phyloP scores from a whole-genome alignment of 2,329 filamentous ascomycete genomes.

The Paecilomyces formosus region DNA sequence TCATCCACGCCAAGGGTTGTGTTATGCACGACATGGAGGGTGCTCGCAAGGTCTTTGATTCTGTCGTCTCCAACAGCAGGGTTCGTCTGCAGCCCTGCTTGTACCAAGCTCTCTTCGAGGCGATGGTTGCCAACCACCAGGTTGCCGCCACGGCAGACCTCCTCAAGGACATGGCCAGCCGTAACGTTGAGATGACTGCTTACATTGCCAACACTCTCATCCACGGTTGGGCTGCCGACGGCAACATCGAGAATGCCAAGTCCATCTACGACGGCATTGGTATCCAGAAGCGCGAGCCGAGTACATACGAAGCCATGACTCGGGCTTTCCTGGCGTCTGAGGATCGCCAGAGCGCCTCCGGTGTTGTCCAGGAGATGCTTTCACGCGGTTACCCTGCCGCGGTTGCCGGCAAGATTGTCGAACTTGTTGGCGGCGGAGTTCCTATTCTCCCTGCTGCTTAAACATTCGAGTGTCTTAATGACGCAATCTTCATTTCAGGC shows the following conservation, averaged over 20 bases:
- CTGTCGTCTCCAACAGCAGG: conserved; percentile 60
- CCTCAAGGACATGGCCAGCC: conserved; percentile 65
- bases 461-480: not conserved
- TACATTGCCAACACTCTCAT: conserved; percentile 99
- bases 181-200: conserved; percentile 76
- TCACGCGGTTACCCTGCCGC: conserved; percentile 83
- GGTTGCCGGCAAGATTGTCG: conserved; percentile 87
- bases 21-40: conserved; percentile 85
- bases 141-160: conserved; percentile 69
- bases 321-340: conserved; percentile 81
- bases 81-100: conserved; percentile 74
- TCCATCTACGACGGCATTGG: conserved; percentile 73
- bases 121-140: conserved; percentile 89
- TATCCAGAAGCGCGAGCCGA: conserved; percentile 77
- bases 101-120: conserved; percentile 94
- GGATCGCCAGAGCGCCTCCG: conserved; percentile 67
- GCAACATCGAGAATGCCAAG: conserved; percentile 70
- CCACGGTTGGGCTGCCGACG: conserved; percentile 86
- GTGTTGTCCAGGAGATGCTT: conserved; percentile 82
- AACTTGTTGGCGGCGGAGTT: conserved; percentile 59
- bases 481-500: conserved; percentile 4
- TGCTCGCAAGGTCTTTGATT: conserved; percentile 74
- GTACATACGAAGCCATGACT: conserved; percentile 98
- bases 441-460: conserved; percentile 15
- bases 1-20: conserved; percentile 94